Percentiles rank a stretch among this genome's conserved stretches.
Evolutionary conservation across 805 yeast species (phyloP).

Genomic region (Myxozyma sirexii): DNA sequence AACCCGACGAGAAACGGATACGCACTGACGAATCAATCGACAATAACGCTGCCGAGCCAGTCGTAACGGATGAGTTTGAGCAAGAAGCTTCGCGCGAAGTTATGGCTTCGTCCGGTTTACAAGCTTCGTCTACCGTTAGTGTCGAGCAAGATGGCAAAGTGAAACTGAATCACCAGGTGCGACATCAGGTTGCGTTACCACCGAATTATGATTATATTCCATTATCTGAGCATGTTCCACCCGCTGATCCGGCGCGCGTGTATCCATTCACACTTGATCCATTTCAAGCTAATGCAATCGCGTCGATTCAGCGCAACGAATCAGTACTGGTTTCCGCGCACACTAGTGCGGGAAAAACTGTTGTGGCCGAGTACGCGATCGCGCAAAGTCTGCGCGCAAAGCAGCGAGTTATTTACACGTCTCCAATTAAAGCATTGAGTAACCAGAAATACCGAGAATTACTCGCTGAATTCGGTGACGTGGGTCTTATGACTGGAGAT

Average conservation of each 20-base stretch:
- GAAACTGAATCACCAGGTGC: constrained; percentile 85
- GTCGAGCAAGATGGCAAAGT: constrained; percentile 55
- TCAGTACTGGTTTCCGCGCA: constrained; percentile 97
- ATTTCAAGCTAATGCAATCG: constrained; percentile 94
- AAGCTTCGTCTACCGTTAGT: constrained; percentile 46
- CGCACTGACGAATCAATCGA: not conserved
- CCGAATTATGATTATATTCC: constrained; percentile 87
- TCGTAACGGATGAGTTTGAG: constrained; percentile 84
- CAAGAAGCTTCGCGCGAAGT: constrained; percentile 89
- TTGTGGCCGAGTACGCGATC: constrained; percentile 95
- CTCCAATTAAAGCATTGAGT: constrained; percentile 92
- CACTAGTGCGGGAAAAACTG: constrained; percentile 96
- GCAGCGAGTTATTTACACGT: constrained; percentile 92
- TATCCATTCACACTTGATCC: constrained; percentile 96
- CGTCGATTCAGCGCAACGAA: constrained; percentile 93
- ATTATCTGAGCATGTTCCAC: constrained; percentile 81
- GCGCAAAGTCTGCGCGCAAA: constrained; percentile 91
- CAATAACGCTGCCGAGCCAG: constrained; percentile 47
- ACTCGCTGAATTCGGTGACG: constrained; percentile 91
- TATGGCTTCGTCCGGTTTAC: constrained; percentile 73
- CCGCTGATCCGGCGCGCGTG: constrained; percentile 73
- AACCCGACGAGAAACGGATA: constrained; percentile 3
- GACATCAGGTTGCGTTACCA: constrained; percentile 97
- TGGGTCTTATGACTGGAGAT: constrained; percentile 99
- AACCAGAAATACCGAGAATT: constrained; percentile 93